phyloP scores from a whole-genome alignment of 176 grass and related monocot genomes.

The Oryza brachyantha region DNA sequence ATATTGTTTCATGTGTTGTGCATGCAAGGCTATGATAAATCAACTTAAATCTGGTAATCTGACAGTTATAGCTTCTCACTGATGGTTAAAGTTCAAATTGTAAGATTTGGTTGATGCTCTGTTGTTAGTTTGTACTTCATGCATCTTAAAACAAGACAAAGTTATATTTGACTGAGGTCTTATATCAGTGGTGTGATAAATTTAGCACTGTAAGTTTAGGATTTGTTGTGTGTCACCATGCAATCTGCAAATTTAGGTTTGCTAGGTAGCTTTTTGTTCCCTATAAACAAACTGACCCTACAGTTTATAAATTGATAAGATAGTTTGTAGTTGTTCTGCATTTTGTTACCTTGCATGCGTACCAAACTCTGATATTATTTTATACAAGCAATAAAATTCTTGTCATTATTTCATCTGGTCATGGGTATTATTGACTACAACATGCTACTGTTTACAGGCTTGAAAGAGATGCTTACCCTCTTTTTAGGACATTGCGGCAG shows the following conservation, averaged over 20 bases:
- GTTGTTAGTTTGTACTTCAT: neutral
- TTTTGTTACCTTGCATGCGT: neutral
- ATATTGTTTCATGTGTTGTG: neutral
- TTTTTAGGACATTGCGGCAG: conserved; percentile 84
- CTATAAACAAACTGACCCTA: neutral
- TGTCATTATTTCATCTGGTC: conserved; percentile 31
- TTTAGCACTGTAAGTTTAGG: neutral
- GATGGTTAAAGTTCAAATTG: neutral
- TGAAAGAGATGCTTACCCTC: conserved; percentile 94
- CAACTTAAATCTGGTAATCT: neutral
- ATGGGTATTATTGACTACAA: conserved; percentile 21
- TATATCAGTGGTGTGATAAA: neutral
- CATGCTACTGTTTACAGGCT: conserved; percentile 55
- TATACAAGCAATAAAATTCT: neutral
- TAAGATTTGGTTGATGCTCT: conserved; percentile 21
- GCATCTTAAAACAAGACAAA: neutral
- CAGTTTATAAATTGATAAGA: neutral
- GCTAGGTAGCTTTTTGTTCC: conserved; percentile 9
- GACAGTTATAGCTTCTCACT: neutral
- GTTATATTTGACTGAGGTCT: neutral
- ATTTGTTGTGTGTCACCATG: neutral
- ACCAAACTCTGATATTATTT: neutral
- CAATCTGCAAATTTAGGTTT: neutral
- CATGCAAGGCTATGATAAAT: neutral
- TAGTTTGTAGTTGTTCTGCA: neutral